phyloP scores from a whole-genome alignment of 129 eudicot genomes.

The Arctium minus region DNA sequence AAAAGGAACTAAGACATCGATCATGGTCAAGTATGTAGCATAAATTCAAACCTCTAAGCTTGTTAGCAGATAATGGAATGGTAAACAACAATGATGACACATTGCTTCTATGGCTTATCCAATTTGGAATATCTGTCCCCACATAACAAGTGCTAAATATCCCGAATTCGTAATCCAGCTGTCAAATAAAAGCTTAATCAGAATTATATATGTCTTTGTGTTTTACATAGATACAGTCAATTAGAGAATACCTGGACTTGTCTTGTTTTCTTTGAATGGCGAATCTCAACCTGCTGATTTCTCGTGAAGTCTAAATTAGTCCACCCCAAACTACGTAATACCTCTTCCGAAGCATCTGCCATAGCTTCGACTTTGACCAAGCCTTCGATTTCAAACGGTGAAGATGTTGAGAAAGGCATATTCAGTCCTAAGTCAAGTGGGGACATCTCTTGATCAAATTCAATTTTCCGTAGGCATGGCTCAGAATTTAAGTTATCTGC shows the following conservation, averaged over 20 bases:
- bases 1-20: not conserved
- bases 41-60: constrained; percentile 5
- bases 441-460: too few species aligned
- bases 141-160: constrained; percentile 18
- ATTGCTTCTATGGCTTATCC: not conserved
- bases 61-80: not conserved
- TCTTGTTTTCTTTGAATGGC: too few species aligned
- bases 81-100: constrained; percentile 1
- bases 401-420: not conserved
- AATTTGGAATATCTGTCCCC: too few species aligned
- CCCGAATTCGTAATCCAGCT: constrained; percentile 18
- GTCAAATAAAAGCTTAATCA: not conserved
- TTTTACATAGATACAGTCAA: too few species aligned
- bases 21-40: not conserved
- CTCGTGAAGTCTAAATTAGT: too few species aligned
- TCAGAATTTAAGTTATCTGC: too few species aligned
- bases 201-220: too few species aligned
- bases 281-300: too few species aligned
- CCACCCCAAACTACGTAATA: too few species aligned
- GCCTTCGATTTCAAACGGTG: not conserved
- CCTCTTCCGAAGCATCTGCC: not conserved
- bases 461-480: not conserved
- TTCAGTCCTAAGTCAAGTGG: not conserved
- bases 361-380: not conserved
- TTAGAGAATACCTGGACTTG: too few species aligned